Conservation (phyloP, 1,284 basidiomycete species). For the Apiotrichum mycotoxinovorans region DNA sequence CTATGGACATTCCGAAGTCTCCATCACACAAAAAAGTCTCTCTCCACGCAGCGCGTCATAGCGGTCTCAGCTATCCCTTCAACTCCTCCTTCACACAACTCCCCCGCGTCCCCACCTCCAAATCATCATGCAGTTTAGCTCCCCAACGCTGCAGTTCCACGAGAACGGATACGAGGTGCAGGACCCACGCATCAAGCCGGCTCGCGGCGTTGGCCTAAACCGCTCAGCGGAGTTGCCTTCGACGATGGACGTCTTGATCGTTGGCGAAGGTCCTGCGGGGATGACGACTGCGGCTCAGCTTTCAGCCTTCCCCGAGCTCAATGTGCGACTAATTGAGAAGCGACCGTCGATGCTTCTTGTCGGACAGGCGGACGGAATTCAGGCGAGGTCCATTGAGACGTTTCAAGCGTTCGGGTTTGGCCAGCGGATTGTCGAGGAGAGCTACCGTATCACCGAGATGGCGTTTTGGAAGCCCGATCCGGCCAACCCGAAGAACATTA, state of each 20-base stretch:
- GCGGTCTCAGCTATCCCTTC: no score
- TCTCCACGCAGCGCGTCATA: no score
- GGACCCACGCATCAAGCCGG: constrained; percentile 6
- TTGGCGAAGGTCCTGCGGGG: constrained; percentile 12
- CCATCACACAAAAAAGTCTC: no score
- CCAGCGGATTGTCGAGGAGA: constrained; percentile 5
- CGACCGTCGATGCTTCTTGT: constrained; percentile 4
- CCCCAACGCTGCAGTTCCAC: constrained; percentile 10
- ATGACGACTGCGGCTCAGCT: constrained; percentile 10
- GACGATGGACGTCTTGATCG: constrained; percentile 9
- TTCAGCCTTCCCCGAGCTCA: constrained; percentile 6
- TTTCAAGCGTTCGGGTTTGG: constrained; percentile 15
- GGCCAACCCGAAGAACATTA: constrained; percentile 2
- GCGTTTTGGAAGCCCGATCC: constrained; percentile 14
- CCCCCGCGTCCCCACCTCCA: background rate
- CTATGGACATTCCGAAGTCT: no score
- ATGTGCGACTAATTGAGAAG: constrained; percentile 10
- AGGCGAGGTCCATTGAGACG: constrained; percentile 9
- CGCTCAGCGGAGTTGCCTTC: background rate
- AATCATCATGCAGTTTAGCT: constrained; percentile 5
- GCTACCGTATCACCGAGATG: constrained; percentile 8
- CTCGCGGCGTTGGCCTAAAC: background rate
- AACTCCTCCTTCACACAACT: no score
- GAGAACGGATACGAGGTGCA: constrained; percentile 7
- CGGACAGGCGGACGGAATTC: constrained; percentile 13